Conservation (phyloP, 78 protist species). For the Isochrysis galbana region DNA sequence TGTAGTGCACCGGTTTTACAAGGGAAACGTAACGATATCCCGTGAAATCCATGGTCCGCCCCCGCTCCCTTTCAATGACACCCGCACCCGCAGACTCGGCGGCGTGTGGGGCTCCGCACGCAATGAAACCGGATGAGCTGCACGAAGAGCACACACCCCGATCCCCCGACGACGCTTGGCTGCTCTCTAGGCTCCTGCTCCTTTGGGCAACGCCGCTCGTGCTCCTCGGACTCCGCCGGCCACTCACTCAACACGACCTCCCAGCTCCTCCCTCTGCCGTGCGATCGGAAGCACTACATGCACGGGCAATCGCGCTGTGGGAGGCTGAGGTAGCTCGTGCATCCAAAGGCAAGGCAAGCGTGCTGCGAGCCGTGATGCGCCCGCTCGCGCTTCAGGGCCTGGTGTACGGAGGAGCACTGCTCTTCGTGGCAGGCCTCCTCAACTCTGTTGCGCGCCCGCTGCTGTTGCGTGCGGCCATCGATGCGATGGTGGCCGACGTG, state of each 20-base stretch:
- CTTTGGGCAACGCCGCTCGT: neutral
- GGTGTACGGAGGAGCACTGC: neutral
- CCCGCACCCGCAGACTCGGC: neutral
- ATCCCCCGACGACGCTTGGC: neutral
- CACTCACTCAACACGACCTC: neutral
- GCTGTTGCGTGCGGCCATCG: neutral
- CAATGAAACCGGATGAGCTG: too few relatives aligned
- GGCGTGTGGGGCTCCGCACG: too few relatives aligned
- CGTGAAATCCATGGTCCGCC: neutral
- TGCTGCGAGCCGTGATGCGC: neutral
- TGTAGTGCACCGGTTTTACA: too few relatives aligned
- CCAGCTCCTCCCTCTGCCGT: neutral
- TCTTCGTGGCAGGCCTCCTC: neutral
- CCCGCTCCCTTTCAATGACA: neutral
- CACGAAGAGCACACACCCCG: too few relatives aligned
- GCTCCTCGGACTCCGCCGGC: neutral
- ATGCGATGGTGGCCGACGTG: neutral
- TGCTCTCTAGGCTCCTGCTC: neutral
- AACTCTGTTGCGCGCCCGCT: neutral
- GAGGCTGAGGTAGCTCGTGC: neutral
- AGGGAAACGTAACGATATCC: too few relatives aligned
- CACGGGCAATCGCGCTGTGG: neutral
- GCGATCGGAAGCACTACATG: neutral
- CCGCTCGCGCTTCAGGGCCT: neutral
- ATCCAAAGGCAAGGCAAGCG: neutral